Evolutionary conservation across 2,329 filamentous ascomycete genomes (phyloP).

Genomic region (Apiospora kogelbergensis): DNA sequence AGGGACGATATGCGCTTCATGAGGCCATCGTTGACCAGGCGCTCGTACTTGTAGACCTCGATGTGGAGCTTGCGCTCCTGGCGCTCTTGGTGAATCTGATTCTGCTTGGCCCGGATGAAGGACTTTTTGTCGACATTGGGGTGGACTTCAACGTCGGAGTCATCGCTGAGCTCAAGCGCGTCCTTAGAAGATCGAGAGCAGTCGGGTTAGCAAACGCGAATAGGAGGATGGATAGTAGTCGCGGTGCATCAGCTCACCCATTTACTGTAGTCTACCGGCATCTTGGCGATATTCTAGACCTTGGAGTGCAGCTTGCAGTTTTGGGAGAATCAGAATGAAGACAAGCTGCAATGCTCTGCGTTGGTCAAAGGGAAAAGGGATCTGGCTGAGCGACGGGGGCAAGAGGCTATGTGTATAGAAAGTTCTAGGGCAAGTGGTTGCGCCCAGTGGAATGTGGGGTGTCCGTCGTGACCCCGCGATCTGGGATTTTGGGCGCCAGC

Average conservation of each 20-base stretch:
- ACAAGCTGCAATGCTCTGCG: background rate
- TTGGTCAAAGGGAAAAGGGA: background rate
- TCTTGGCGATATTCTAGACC: constrained; percentile 27
- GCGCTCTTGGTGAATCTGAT: constrained; percentile 92
- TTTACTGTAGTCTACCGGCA: constrained; percentile 65
- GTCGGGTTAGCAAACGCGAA: background rate
- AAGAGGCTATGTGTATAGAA: background rate
- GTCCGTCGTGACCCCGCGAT: constrained; percentile 4
- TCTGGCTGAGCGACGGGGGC: background rate
- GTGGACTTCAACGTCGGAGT: constrained; percentile 97
- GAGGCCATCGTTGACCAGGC: constrained; percentile 88
- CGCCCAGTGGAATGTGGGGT: constrained; percentile 4
- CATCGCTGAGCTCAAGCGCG: constrained; percentile 92
- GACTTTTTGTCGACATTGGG: constrained; percentile 98
- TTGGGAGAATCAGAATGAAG: background rate
- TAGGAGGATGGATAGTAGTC: background rate
- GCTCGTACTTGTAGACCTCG: constrained; percentile 87
- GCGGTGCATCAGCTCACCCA: constrained; percentile 50
- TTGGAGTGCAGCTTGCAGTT: background rate
- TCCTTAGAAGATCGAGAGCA: constrained; percentile 52
- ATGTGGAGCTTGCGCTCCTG: constrained; percentile 85
- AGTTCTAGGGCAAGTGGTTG: background rate
- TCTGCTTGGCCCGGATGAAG: constrained; percentile 97
- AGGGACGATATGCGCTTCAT: constrained; percentile 80
- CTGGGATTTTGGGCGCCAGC: background rate